Evolutionary conservation across 2,329 filamentous ascomycete species (phyloP).

Genomic region (Xylariaceae sp.): DNA sequence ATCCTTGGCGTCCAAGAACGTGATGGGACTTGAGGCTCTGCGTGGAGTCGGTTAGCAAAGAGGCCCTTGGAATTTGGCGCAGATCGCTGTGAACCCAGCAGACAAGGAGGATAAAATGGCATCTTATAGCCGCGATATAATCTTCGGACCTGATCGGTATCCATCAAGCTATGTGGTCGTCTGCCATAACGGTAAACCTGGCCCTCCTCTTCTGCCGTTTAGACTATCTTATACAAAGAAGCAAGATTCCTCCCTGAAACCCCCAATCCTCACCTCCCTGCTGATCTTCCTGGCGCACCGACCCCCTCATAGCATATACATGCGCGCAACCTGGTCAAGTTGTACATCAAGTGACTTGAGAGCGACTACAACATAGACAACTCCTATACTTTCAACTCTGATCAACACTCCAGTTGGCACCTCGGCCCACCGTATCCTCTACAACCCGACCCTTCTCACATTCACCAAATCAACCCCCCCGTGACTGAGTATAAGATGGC

Average conservation of each 20-base stretch:
- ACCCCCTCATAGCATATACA: background rate
- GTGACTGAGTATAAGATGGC: conserved; percentile 12
- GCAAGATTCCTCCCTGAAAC: conserved; percentile 5
- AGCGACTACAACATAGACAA: conserved; percentile 1
- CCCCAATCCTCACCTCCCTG: background rate
- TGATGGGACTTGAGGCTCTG: conserved; percentile 14
- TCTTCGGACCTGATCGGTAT: conserved; percentile 9
- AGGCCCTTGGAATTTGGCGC: background rate
- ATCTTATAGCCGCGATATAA: conserved; percentile 7
- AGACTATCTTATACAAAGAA: conserved; percentile 16
- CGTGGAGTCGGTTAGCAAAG: conserved; percentile 3
- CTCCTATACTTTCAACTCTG: background rate
- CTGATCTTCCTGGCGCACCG: background rate
- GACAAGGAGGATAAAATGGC: conserved; percentile 9
- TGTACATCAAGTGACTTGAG: background rate
- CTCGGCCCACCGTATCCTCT: background rate
- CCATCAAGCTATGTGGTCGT: conserved; percentile 11
- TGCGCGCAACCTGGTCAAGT: background rate
- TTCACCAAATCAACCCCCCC: background rate
- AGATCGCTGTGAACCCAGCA: background rate
- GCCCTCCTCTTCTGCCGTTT: background rate
- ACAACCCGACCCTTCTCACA: background rate
- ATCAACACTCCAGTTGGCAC: background rate
- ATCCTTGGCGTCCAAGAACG: conserved; percentile 3
- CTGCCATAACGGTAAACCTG: conserved; percentile 10